Percentiles rank a stretch among this genome's conserved stretches.
phyloP scores from a whole-genome alignment of 2,329 filamentous ascomycete species.

The Xylaria digitata region DNA sequence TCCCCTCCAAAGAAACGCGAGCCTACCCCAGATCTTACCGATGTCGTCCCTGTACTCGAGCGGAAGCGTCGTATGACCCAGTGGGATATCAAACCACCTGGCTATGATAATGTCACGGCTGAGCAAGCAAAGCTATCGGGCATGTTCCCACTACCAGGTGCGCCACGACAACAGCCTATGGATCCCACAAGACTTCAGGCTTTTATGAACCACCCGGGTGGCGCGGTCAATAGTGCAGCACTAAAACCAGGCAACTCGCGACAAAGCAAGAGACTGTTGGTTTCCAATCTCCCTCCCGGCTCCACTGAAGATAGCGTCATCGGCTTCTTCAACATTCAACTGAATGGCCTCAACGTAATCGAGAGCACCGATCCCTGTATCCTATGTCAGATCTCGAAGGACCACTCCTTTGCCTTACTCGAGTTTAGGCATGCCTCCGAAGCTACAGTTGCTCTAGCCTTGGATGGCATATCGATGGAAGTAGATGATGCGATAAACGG shows the following conservation, averaged over 20 bases:
- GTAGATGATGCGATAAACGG: constrained; percentile 71
- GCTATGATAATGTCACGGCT: constrained; percentile 97
- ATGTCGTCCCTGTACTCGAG: constrained; percentile 82
- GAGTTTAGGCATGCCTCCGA: constrained; percentile 92
- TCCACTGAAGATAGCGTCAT: constrained; percentile 81
- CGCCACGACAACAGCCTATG: constrained; percentile 93
- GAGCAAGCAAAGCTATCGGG: constrained; percentile 98
- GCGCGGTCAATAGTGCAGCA: constrained; percentile 76
- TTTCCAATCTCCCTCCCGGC: constrained; percentile 80
- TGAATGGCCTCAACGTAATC: constrained; percentile 96
- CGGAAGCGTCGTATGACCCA: constrained; percentile 94
- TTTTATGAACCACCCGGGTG: constrained; percentile 90
- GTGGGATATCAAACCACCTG: constrained; percentile 99
- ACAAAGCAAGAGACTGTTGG: constrained; percentile 91
- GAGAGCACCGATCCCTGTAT: constrained; percentile 86
- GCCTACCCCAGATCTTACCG: constrained; percentile 93
- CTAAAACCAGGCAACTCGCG: constrained; percentile 93
- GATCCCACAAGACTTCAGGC: constrained; percentile 93
- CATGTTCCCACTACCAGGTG: constrained; percentile 98
- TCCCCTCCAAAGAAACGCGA: constrained; percentile 90
- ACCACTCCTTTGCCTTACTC: constrained; percentile 83
- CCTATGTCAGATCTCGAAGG: constrained; percentile 82
- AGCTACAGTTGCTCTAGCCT: constrained; percentile 87
- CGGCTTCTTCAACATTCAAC: constrained; percentile 93
- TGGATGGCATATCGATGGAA: constrained; percentile 91